phyloP scores from a whole-genome alignment of 257 asterid species.

The Gentiana dahurica region DNA sequence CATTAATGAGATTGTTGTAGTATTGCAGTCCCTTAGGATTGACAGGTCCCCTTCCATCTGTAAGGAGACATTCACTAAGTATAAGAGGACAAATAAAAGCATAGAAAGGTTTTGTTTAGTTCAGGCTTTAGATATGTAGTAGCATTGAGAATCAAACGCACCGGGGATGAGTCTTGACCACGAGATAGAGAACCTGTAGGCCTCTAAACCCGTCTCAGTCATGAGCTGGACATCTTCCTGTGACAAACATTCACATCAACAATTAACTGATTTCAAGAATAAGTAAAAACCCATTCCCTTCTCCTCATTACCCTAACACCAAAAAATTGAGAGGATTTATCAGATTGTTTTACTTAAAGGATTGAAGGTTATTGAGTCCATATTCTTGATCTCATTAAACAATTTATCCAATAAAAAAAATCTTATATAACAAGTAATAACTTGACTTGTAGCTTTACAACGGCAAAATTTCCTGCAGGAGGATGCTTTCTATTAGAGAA shows the following conservation, averaged over 20 bases:
- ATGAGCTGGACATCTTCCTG: slow-evolving; percentile 24
- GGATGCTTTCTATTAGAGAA: too few species aligned
- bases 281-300: background rate
- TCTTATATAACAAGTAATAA: too few species aligned
- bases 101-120: background rate
- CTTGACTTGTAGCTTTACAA: too few species aligned
- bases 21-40: slow-evolving; percentile 32
- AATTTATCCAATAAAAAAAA: too few species aligned
- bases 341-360: too few species aligned
- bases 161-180: slow-evolving; percentile 27
- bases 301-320: background rate
- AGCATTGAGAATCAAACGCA: slow-evolving; percentile 1
- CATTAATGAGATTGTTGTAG: slow-evolving; percentile 48
- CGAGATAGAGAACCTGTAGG: slow-evolving; percentile 23
- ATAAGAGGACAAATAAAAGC: background rate
- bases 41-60: slow-evolving; percentile 24
- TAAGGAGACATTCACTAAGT: background rate
- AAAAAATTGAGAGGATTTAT: background rate
- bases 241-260: background rate
- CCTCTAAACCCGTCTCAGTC: slow-evolving; percentile 13
- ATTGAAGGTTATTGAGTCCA: too few species aligned
- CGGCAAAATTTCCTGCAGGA: too few species aligned
- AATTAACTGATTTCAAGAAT: background rate
- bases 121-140: background rate
- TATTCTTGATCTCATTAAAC: too few species aligned